Percentiles rank a stretch among this genome's conserved stretches.
Conservation (phyloP, 805 yeast genomes). For the Wickerhamiella cacticola region DNA sequence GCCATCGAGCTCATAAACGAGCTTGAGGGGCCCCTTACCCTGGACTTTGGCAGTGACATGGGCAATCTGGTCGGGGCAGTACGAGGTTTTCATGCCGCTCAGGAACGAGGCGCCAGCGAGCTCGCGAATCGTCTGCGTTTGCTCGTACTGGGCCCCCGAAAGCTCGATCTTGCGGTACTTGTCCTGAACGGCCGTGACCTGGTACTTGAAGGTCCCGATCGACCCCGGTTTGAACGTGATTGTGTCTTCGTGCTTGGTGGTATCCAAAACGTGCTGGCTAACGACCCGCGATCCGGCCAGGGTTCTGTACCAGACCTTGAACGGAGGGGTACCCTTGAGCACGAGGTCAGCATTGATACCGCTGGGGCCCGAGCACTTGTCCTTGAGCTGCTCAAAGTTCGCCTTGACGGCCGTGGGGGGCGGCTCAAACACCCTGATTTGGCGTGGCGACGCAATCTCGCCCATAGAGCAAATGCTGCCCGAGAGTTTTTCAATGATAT, state of each 20-base stretch:
- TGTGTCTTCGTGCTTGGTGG: conserved; percentile 35
- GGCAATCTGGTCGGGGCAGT: conserved; percentile 40
- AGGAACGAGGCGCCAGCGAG: conserved; percentile 33
- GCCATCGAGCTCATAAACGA: conserved; percentile 48
- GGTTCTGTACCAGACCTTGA: conserved; percentile 48
- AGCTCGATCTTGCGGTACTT: conserved; percentile 32
- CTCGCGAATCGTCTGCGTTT: conserved; percentile 29
- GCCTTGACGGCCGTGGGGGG: conserved; percentile 40
- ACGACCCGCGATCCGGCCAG: conserved; percentile 30
- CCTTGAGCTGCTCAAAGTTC: conserved; percentile 47
- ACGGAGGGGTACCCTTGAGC: conserved; percentile 73
- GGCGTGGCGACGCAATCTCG: conserved; percentile 37
- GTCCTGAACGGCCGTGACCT: conserved; percentile 50
- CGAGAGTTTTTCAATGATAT: conserved; percentile 40
- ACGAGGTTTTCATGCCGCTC: conserved; percentile 20
- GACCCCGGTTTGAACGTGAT: conserved; percentile 62
- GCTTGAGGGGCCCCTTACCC: conserved; percentile 70
- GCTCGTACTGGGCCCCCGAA: conserved; percentile 16
- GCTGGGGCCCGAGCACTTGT: conserved; percentile 83
- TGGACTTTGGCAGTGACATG: conserved; percentile 46
- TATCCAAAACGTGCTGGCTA: conserved; percentile 25
- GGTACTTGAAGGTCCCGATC: conserved; percentile 73
- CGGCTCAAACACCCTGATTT: conserved; percentile 45
- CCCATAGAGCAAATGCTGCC: conserved; percentile 45
- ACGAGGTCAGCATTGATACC: conserved; percentile 66